These are phyloP conservation scores for Gossypium stocksii DNA, from an alignment of 345 rosid genomes.

Conservation along the genomic window DNA sequence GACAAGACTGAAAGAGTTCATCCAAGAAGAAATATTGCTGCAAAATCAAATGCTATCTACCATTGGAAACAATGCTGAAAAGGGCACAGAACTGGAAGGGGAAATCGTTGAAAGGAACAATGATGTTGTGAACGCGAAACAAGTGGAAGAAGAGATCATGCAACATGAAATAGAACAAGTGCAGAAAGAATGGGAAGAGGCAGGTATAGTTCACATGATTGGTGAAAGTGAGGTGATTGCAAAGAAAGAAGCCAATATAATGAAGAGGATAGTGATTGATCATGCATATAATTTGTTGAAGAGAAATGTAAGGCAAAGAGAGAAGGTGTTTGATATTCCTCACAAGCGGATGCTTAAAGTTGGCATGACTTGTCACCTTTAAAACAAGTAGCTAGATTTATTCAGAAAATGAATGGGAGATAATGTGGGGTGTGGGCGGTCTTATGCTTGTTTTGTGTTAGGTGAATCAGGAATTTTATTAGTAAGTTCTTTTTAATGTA, in stretches of 20 bases:
- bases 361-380: constrained; percentile 52
- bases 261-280: constrained; percentile 37
- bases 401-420: not conserved
- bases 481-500: no score
- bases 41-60: not conserved
- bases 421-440: no score
- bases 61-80: not conserved
- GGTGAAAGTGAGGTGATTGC: constrained; percentile 47
- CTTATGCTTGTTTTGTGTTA: no score
- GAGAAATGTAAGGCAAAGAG: constrained; percentile 36
- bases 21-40: constrained; percentile 13
- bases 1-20: constrained; percentile 29
- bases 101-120: not conserved
- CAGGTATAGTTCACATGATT: constrained; percentile 42
- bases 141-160: not conserved
- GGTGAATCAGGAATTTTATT: no score
- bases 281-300: constrained; percentile 42
- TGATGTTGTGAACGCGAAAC: not conserved
- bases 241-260: constrained; percentile 27
- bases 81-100: not conserved
- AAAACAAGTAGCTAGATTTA: not conserved
- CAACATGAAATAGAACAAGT: constrained; percentile 28
- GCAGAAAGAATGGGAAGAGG: constrained; percentile 33
- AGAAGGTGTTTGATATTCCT: constrained; percentile 23
- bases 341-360: constrained; percentile 45